Base-by-base conservation (phyloP, 768 basidiomycete species). In the Cytidiella melzeri region DNA sequence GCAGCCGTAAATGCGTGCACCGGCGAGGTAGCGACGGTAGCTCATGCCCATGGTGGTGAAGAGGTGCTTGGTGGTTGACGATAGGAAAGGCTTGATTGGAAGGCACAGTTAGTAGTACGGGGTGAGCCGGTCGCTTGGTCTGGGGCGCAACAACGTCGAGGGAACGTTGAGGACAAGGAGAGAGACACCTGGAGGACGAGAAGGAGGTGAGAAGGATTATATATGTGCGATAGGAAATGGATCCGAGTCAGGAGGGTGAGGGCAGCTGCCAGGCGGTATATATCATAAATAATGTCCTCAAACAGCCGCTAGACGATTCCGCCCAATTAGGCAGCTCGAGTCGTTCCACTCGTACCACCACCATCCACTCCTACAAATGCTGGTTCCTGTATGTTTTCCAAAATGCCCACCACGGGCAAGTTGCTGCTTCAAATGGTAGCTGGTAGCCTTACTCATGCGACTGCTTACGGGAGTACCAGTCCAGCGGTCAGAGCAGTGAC, bases 1-100 rank as follows among this genome's bases (percentile, higher is more conserved):
- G 68, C 92, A 94, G 30, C 92, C 92, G 59, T 91, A 93, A 62
- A 94, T 87, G 59, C 88, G 82, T 56, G 83, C 83, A 40, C 88
- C 88, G 43, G 81, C 73, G 55, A 94, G 84, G 71, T 92, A 94
- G 50, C 82, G 83, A 63, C 88, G 84, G 67, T 89, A 92, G 61
- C 79, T 87, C 83, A 92, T 85, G 62, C 92, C 92, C 92, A 94
- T 94, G 60, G 57, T 60, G 58, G 54, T 34, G 24, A 26, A 3
- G 38, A 39, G n/a, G n/a, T 23, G 11, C 37, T 15, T 41, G 40
- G 34, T 10, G 34, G 34, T 36, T n/a, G 9, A 19, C 40, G 40
- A 18, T 7, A 23, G 21, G 40, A 19, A 41, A 25, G 19, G 39
- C 25, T 9, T 25, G 12, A 27, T 25, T 26, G 23, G 23, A 18